phyloP scores from a whole-genome alignment of 225 moss, liverwort and hornwort genomes.

The Ulota crispa region DNA sequence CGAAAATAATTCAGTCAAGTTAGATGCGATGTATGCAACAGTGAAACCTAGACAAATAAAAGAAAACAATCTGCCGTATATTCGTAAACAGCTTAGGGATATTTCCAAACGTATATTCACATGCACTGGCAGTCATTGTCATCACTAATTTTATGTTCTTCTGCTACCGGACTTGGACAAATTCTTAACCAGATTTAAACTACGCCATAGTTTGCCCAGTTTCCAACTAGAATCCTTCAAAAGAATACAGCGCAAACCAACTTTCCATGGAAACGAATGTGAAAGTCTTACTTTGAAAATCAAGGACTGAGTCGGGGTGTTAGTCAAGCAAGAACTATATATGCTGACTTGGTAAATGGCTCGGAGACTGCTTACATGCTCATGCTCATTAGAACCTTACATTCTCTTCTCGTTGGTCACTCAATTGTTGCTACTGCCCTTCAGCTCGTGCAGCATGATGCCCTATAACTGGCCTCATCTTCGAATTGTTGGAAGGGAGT shows the following conservation, averaged over 20 bases:
- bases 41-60: background rate
- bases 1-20: background rate
- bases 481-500: background rate
- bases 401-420: background rate
- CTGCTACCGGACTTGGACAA: background rate
- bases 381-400: background rate
- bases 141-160: background rate
- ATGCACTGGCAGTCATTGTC: background rate
- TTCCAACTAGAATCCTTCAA: background rate
- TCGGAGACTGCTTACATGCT: background rate
- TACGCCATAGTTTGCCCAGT: background rate
- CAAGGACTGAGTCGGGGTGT: constrained; percentile 1
- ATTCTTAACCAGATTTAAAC: background rate
- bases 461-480: background rate
- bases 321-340: background rate
- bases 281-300: background rate
- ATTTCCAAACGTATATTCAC: background rate
- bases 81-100: background rate
- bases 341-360: constrained; percentile 18
- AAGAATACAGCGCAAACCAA: background rate
- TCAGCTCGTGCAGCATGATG: background rate
- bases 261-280: background rate
- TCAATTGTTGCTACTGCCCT: background rate
- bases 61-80: background rate
- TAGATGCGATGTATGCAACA: background rate